Evolutionary conservation across 331 rosid species (phyloP).

Genomic region (Malus hybrid): DNA sequence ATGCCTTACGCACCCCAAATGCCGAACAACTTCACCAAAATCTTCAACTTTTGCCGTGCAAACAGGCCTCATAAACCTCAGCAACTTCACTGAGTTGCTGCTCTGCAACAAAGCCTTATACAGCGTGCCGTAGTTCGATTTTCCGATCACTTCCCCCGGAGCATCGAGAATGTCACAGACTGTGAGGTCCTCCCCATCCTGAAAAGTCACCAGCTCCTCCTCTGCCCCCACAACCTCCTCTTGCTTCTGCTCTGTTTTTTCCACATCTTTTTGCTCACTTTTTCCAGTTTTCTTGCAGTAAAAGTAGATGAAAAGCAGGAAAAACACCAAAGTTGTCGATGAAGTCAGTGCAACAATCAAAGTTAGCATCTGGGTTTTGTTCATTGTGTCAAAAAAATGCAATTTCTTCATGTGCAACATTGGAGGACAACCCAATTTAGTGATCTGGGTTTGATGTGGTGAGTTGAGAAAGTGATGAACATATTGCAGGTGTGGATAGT

Average conservation of each 20-base stretch:
- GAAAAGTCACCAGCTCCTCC: constrained; percentile 56
- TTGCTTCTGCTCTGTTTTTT: constrained; percentile 29
- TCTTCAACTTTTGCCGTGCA: constrained; percentile 51
- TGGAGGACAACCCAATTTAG: background rate
- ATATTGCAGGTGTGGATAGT: constrained; percentile 12
- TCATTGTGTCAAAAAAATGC: constrained; percentile 14
- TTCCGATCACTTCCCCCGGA: constrained; percentile 96
- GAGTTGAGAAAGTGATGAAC: background rate
- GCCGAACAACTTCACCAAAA: constrained; percentile 43
- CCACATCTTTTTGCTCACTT: constrained; percentile 45
- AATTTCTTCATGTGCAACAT: background rate
- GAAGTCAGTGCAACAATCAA: constrained; percentile 39
- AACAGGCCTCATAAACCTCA: constrained; percentile 87
- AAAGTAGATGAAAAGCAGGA: constrained; percentile 32
- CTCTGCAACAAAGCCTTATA: constrained; percentile 77
- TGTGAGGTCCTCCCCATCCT: constrained; percentile 69
- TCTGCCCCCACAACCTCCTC: constrained; percentile 22
- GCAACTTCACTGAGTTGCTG: constrained; percentile 53
- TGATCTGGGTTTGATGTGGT: constrained; percentile 32
- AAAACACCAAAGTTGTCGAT: constrained; percentile 25
- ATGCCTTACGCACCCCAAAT: constrained; percentile 70
- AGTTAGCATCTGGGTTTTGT: constrained; percentile 32
- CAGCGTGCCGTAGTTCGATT: constrained; percentile 77
- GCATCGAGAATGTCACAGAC: constrained; percentile 83
- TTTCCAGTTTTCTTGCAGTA: constrained; percentile 24